A percentile compares a stretch with the other conserved stretches of the same genome.
Evolutionary conservation across 352 stramenopile species (phyloP).

Genomic region (Globisporangium megalacanthum): DNA sequence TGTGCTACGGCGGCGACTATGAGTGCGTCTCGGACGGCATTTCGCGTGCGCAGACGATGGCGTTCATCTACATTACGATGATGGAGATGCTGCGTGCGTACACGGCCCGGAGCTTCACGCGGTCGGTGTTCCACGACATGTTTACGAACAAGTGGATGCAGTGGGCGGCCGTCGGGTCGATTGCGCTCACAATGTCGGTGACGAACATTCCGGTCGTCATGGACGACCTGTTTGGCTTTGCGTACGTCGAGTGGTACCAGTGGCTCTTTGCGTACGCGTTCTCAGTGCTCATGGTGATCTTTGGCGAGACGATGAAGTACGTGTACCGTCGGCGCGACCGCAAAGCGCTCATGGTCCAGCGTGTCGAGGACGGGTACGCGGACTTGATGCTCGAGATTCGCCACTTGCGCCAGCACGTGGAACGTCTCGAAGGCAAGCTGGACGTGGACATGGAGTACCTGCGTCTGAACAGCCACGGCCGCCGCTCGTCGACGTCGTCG

Average conservation of each 20-base stretch:
- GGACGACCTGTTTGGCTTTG: conserved; percentile 47
- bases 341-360: conserved; percentile 26
- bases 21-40: conserved; percentile 56
- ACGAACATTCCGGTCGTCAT: conserved; percentile 39
- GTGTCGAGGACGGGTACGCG: conserved; percentile 35
- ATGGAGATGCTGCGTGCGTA: conserved; percentile 75
- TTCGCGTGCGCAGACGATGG: conserved; percentile 69
- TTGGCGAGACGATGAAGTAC: conserved; percentile 67
- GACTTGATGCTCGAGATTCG: conserved; percentile 52
- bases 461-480: conserved; percentile 26
- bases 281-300: conserved; percentile 57
- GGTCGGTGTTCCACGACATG: conserved; percentile 52
- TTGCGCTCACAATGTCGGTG: conserved; percentile 29
- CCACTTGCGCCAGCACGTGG: conserved; percentile 47
- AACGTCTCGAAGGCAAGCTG: conserved; percentile 56
- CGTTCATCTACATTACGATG: conserved; percentile 60
- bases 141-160: conserved; percentile 70
- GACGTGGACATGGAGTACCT: conserved; percentile 43
- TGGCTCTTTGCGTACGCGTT: conserved; percentile 64
- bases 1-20: conserved; percentile 48
- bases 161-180: conserved; percentile 39
- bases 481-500: conserved; percentile 46
- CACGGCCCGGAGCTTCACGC: conserved; percentile 68
- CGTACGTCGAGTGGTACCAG: conserved; percentile 36
- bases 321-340: conserved; percentile 55